phyloP scores from a whole-genome alignment of 768 basidiomycete genomes.

The Candolleomyces eurysporus region DNA sequence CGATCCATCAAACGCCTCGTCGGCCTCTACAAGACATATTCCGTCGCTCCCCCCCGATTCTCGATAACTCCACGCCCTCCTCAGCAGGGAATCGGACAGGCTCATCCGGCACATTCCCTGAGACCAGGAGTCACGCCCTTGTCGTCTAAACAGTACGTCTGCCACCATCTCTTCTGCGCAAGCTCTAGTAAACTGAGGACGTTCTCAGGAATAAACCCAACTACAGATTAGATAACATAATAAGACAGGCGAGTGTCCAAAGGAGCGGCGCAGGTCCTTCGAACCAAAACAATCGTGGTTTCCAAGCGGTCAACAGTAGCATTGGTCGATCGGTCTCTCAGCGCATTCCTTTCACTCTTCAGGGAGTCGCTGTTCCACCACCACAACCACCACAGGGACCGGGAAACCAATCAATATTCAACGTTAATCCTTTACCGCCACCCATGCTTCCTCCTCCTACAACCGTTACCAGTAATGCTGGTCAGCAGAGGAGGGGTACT shows the following conservation, averaged over 20 bases:
- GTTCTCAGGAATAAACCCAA: background rate
- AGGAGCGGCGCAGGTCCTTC: background rate
- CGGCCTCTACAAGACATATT: conserved; percentile 6
- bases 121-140: background rate
- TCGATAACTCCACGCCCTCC: background rate
- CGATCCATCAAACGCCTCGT: conserved; percentile 1
- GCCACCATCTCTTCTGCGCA: background rate
- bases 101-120: no score
- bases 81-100: background rate
- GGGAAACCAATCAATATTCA: no score
- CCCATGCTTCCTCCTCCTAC: background rate
- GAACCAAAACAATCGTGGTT: background rate
- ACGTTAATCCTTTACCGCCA: background rate
- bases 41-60: background rate
- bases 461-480: background rate
- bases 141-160: background rate
- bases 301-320: background rate
- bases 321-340: no score
- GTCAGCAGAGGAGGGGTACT: background rate
- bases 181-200: background rate
- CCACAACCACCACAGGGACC: no score
- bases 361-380: no score
- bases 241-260: background rate
- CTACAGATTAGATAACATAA: background rate
- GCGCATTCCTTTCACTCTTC: no score